Base-by-base conservation (phyloP, 345 rosid species). In the Eucalyptus leucophloia region DNA sequence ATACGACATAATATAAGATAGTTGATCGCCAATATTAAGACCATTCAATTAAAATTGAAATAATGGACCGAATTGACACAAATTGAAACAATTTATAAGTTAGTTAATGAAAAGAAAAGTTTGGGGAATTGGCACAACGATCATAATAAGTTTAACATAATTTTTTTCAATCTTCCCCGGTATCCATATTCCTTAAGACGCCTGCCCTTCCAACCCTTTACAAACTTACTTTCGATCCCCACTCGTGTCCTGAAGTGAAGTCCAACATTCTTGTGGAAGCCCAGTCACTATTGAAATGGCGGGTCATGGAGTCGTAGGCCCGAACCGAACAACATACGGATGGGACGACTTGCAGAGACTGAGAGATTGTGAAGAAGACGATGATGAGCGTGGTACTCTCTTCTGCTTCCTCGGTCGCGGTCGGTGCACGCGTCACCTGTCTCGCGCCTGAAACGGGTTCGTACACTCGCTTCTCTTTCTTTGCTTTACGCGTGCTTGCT, bases 381-480 rank as follows among this genome's bases (percentile, higher is more conserved):
- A 62, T 18, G 82, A 77, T 23, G 45, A 77, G 28, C 34, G 49
- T 82, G 11, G 40, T 40, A 28, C 42, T 80, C 49, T 51, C 86
- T 81, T 86, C 90, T 24, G 45, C 80, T 19, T 32, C 88, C 72
- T 53, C 44, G 23, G 89, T 87, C 54, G 89, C 90, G n/a, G 45
- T 47, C 86, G 47, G 86, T 49, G 45, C 40, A n/a, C 87, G 65
- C 87, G 88, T 51, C 30, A 88, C 51, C 80, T 21, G 40, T 81
- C 86, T 88, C 90, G 65, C 56, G 67, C 89, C 86, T 42, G 87
- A 62, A 10, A 82, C 88, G 87, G 91, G 92, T 90, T 19, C 45
- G 53, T 67, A 81, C 54, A 37, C 6, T 77, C 15, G 3, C 15
- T n/a, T 40, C 45, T 72, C 83, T 72, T 37, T 77, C 30, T 77